These are phyloP conservation scores for Henningerozyma blattae DNA, from an alignment of 805 yeast species.

Conservation along the genomic window DNA sequence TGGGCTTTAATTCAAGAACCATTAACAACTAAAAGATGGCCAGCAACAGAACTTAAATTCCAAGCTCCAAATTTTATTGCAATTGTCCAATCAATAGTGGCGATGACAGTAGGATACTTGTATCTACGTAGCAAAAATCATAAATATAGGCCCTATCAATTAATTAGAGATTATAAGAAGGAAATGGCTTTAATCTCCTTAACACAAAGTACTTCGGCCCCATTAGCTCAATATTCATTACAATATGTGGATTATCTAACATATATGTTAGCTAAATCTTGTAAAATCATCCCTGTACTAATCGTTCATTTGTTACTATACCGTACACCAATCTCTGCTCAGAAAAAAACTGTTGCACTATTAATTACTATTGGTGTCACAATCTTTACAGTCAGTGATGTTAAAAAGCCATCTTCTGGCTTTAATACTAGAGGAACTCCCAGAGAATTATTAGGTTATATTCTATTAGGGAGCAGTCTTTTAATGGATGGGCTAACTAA, in stretches of 20 bases:
- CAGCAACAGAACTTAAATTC: conserved; percentile 41
- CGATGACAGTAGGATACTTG: conserved; percentile 51
- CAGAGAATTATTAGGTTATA: too few relatives aligned
- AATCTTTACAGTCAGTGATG: conserved; percentile 49
- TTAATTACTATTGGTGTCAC: conserved; percentile 78
- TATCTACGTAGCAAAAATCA: conserved; percentile 35
- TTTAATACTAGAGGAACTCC: neutral
- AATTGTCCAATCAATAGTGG: conserved; percentile 60
- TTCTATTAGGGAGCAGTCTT: conserved; percentile 46
- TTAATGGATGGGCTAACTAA: conserved; percentile 86
- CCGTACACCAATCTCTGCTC: conserved; percentile 54
- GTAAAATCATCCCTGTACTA: conserved; percentile 93
- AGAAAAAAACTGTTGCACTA: conserved; percentile 68
- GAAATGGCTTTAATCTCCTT: conserved; percentile 44
- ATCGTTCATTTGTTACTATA: conserved; percentile 64
- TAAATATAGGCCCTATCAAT: conserved; percentile 21
- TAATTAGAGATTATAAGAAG: conserved; percentile 24
- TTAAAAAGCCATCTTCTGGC: conserved; percentile 1
- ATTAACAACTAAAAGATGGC: conserved; percentile 65
- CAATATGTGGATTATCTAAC: conserved; percentile 80
- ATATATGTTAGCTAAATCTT: conserved; percentile 77
- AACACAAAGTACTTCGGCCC: conserved; percentile 73
- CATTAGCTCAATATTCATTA: conserved; percentile 69
- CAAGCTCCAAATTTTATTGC: conserved; percentile 73
- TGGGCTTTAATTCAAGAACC: conserved; percentile 94